Evolutionary conservation across 1,139 yeast species (phyloP).

Genomic region (Hansenula sp.): DNA sequence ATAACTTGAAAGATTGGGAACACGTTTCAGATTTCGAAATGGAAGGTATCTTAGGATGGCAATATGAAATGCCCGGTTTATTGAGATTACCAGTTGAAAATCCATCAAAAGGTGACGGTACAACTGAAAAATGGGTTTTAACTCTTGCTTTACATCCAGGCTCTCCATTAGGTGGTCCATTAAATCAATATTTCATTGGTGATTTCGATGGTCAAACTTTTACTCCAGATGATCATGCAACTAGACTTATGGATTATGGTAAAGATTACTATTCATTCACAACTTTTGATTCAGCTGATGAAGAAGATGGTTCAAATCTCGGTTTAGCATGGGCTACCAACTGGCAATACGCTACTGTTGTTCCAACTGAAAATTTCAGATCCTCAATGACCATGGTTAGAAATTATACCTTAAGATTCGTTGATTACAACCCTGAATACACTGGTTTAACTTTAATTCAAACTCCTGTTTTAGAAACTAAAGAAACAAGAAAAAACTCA

Average conservation of each 20-base stretch:
- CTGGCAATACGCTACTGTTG: conserved; percentile 32
- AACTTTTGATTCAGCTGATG: conserved; percentile 22
- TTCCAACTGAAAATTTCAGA: conserved; percentile 31
- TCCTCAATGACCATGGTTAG: conserved; percentile 1
- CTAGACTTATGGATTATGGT: conserved; percentile 29
- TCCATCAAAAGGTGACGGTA: conserved; percentile 5
- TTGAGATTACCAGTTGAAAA: conserved; percentile 24
- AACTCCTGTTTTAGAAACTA: conserved; percentile 1
- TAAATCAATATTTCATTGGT: conserved; percentile 34
- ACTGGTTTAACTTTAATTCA: conserved; percentile 1
- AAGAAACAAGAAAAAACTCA: conserved; percentile 1
- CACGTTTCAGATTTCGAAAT: conserved; percentile 25
- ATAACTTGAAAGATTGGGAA: conserved; percentile 28
- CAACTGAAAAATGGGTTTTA: conserved; percentile 29
- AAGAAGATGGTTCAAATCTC: conserved; percentile 14
- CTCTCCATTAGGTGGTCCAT: conserved; percentile 33
- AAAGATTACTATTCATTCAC: conserved; percentile 34
- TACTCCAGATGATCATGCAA: conserved; percentile 24
- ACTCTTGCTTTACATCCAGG: conserved; percentile 34
- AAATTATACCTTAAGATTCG: conserved; percentile 1
- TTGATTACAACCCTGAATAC: conserved; percentile 1
- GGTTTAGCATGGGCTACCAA: conserved; percentile 36
- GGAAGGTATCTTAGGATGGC: conserved; percentile 30
- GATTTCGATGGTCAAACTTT: conserved; percentile 33
- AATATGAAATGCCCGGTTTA: conserved; percentile 35